phyloP scores from a whole-genome alignment of 2,329 filamentous ascomycete genomes.

The Hypoxylon sp. region DNA sequence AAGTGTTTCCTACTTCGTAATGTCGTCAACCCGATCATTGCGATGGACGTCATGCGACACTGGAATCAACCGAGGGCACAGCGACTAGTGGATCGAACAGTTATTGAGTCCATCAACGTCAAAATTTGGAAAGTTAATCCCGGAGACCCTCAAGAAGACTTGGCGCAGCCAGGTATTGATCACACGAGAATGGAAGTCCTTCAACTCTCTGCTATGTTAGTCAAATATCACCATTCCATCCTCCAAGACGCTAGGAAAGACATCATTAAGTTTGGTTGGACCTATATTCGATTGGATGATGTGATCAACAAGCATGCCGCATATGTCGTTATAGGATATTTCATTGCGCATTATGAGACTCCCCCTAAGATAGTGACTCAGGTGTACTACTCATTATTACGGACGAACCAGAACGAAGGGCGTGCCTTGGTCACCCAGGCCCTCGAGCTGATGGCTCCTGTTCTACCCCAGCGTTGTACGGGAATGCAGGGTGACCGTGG shows the following conservation, averaged over 20 bases:
- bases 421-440: constrained; percentile 93
- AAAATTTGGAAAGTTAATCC: constrained; percentile 95
- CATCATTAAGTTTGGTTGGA: constrained; percentile 99
- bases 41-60: constrained; percentile 92
- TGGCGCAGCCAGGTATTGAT: constrained; percentile 86
- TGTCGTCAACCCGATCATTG: constrained; percentile 94
- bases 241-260: constrained; percentile 95
- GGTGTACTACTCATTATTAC: constrained; percentile 90
- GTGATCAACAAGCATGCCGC: constrained; percentile 99
- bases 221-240: constrained; percentile 92
- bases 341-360: constrained; percentile 96
- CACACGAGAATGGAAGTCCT: constrained; percentile 96
- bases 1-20: constrained; percentile 94
- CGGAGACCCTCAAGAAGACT: constrained; percentile 84
- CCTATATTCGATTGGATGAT: constrained; percentile 97
- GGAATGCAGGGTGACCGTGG: constrained; percentile 56
- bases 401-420: constrained; percentile 95
- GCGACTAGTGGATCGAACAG: constrained; percentile 83
- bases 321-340: constrained; percentile 96
- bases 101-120: constrained; percentile 90
- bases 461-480: constrained; percentile 86
- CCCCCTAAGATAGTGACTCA: constrained; percentile 95
- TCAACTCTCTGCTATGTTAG: constrained; percentile 91
- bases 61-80: constrained; percentile 74
- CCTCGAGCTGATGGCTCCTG: constrained; percentile 92